Evolutionary conservation across 1,284 basidiomycete genomes (phyloP).

Genomic region (Puccinia triticina): DNA sequence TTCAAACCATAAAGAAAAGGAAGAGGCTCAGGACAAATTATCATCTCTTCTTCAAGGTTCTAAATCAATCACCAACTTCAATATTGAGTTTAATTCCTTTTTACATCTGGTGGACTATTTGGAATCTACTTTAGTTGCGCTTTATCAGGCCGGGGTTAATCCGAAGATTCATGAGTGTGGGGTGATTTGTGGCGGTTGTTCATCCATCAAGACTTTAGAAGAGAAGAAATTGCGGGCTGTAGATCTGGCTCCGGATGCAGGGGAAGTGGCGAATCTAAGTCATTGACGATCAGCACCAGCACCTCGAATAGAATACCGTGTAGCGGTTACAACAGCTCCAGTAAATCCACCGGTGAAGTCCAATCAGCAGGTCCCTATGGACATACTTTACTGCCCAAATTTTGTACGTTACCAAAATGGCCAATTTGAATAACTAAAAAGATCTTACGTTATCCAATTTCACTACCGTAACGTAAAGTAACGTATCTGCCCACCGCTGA

Average conservation of each 20-base stretch:
- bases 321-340: too few relatives aligned
- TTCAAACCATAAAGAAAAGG: neutral
- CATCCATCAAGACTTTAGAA: neutral
- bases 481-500: too few relatives aligned
- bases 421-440: too few relatives aligned
- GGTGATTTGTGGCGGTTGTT: neutral
- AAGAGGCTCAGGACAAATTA: neutral
- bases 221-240: neutral
- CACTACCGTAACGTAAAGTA: too few relatives aligned
- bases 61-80: slow-evolving; percentile 5
- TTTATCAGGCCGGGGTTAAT: too few relatives aligned
- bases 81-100: neutral
- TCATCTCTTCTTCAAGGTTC: neutral
- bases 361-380: neutral
- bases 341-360: neutral
- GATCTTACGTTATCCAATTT: too few relatives aligned
- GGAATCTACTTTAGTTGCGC: too few relatives aligned
- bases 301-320: neutral
- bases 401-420: too few relatives aligned
- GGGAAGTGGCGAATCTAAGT: too few relatives aligned
- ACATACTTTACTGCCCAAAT: too few relatives aligned
- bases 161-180: too few relatives aligned
- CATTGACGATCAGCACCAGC: too few relatives aligned
- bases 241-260: neutral
- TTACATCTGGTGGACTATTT: neutral